A percentile compares a stretch with the other conserved stretches of the same genome.
Conservation (phyloP, 805 yeast species). For the Lipomyces sp. region DNA sequence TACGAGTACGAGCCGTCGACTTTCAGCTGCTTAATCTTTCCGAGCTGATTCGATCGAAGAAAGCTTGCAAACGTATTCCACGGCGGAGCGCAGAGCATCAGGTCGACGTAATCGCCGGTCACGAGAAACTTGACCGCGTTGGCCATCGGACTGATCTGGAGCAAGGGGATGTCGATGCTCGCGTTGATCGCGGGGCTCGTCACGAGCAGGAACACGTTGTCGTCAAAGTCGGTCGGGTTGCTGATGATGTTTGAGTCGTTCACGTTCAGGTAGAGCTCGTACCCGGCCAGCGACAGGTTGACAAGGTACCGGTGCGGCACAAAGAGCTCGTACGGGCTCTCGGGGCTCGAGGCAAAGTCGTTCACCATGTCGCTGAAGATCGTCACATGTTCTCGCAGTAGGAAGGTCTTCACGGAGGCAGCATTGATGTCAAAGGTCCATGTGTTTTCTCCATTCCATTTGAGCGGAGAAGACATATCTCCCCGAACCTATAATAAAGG, state of each 20-base stretch:
- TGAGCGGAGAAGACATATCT: conserved; percentile 64
- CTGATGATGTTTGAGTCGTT: conserved; percentile 87
- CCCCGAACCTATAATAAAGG: conserved; percentile 50
- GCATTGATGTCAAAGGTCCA: conserved; percentile 65
- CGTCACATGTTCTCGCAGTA: conserved; percentile 78
- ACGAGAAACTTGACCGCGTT: conserved; percentile 30
- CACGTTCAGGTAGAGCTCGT: conserved; percentile 67
- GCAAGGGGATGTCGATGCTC: conserved; percentile 56
- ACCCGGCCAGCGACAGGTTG: conserved; percentile 56
- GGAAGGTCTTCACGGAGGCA: conserved; percentile 53
- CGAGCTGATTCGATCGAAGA: conserved; percentile 58
- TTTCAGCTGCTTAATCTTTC: conserved; percentile 59
- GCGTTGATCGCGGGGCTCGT: conserved; percentile 57
- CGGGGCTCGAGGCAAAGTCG: conserved; percentile 71
- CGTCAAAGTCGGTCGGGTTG: conserved; percentile 79
- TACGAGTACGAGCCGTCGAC: conserved; percentile 66
- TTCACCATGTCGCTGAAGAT: conserved; percentile 65
- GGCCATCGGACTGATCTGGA: conserved; percentile 36
- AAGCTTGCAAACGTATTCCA: conserved; percentile 88
- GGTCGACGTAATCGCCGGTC: conserved; percentile 47
- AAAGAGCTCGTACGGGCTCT: conserved; percentile 67
- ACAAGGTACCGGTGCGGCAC: conserved; percentile 65
- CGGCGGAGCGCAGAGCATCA: conserved; percentile 74
- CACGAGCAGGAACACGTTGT: conserved; percentile 71
- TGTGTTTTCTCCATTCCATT: conserved; percentile 74